Evolutionary conservation across 768 basidiomycete genomes (phyloP), one percentile per base, ranked within the genome.

Genomic region (Mycena indigotica): DNA sequence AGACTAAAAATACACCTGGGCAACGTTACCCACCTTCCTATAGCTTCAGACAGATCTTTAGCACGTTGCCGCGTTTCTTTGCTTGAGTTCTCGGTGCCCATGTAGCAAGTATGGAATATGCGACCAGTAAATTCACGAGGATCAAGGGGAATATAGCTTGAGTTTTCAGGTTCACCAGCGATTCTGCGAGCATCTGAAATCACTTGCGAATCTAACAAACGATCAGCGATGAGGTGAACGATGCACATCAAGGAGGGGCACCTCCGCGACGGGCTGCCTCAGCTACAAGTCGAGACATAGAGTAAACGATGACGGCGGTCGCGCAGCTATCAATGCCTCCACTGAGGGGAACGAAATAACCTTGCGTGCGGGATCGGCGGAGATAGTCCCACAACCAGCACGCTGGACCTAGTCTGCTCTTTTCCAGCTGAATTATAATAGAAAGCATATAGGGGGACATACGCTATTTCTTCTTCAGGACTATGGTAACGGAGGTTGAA

Each of bases 371-470:
- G 4, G 96, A 98, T 41, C 97, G 86, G 32, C 97, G 83, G 28
- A 99, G 84, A 68, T 98, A 99, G 70, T 99, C 97, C 97, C 97
- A 99, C n/a, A 99, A 79, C 97, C 97, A 99, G 69, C 97, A 98
- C 16, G 96, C 97, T 5, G 97, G 97, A 4, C 97, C 97, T 2
- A 98, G 77, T 2, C 96, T 98, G 60, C 12, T 19, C 5, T 50
- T 46, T 45, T 48, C 29, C 28, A 29, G 21, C 13, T 17, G 10
- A 16, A 17, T 19, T 13, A 40, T 41, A 16, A 40, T 56, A 13
- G 38, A 50, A 46, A 29, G 13, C 41, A 8, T n/a, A n/a, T n/a
- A n/a, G n/a, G n/a, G n/a, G n/a, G n/a, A 81, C 93, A 65, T 67
- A 97, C 97, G 97, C 96, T 56, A 98, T 97, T 74, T 98, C 97